phyloP scores from a whole-genome alignment of 306 rosid species.

The Cucurbita ficifolia region DNA sequence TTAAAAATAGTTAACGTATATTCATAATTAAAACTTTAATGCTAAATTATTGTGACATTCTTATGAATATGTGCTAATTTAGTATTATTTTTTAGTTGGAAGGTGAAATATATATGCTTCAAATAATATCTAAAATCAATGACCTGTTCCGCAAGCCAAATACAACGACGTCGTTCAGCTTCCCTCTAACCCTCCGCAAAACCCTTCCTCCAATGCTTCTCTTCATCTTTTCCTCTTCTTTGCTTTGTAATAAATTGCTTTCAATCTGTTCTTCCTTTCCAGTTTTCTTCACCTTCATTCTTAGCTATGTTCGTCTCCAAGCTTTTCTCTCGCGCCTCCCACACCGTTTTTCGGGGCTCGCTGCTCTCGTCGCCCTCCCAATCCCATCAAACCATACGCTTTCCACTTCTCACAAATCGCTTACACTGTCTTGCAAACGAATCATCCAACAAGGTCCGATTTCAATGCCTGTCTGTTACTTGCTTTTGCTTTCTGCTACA shows the following conservation, averaged over 20 bases:
- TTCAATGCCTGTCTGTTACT: background rate
- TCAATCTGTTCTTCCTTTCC: background rate
- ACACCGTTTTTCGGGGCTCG: slow-evolving; percentile 23
- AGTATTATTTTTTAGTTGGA: no score
- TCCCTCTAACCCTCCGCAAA: background rate
- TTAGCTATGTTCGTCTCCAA: slow-evolving; percentile 45
- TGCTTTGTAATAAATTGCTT: background rate
- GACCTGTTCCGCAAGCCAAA: background rate
- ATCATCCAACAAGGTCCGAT: slow-evolving; percentile 32
- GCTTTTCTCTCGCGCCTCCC: slow-evolving; percentile 37
- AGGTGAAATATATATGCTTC: no score
- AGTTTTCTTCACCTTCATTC: background rate
- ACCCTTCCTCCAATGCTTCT: background rate
- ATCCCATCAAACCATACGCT: slow-evolving; percentile 19
- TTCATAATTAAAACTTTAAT: no score
- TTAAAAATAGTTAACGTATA: no score
- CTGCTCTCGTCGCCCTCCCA: slow-evolving; percentile 30
- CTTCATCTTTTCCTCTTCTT: background rate
- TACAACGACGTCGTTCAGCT: background rate
- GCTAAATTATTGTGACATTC: no score
- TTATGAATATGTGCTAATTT: no score
- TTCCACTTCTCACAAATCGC: slow-evolving; percentile 26
- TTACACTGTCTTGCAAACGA: slow-evolving; percentile 29
- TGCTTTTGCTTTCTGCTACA: background rate
- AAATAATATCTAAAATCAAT: no score